A percentile compares a stretch with the other conserved stretches of the same genome.
These are phyloP conservation scores for Pseudocercospora vitis DNA, from an alignment of 2,329 filamentous ascomycete genomes.

Conservation along the genomic window DNA sequence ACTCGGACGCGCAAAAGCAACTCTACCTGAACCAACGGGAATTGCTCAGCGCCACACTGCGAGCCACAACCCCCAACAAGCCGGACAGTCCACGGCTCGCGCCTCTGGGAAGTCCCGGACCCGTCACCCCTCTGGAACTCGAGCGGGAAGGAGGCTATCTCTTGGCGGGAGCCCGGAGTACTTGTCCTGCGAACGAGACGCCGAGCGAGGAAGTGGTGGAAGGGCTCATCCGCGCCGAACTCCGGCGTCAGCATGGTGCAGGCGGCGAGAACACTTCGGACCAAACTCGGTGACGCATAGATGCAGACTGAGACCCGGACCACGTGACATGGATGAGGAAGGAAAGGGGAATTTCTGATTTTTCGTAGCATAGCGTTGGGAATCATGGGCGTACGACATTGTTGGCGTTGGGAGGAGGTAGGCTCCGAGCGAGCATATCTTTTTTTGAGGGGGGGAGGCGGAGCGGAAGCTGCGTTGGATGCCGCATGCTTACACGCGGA, in stretches of 20 bases:
- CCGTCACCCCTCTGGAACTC: constrained; percentile 55
- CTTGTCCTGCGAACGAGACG: constrained; percentile 22
- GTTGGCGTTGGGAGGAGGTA: too few relatives aligned
- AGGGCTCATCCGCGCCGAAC: constrained; percentile 49
- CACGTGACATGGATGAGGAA: too few relatives aligned
- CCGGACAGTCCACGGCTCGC: constrained; percentile 51
- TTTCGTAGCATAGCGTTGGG: background rate
- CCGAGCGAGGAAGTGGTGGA: constrained; percentile 46
- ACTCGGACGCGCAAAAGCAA: constrained; percentile 51
- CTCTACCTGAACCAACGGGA: constrained; percentile 52
- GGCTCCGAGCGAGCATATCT: too few relatives aligned
- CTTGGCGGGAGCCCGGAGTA: constrained; percentile 43
- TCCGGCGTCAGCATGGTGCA: constrained; percentile 31
- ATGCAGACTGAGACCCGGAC: too few relatives aligned
- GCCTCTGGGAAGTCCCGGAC: constrained; percentile 53
- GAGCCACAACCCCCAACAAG: constrained; percentile 35
- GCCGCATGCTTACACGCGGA: background rate
- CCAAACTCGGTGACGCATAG: background rate
- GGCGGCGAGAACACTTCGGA: background rate
- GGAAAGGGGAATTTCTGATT: background rate
- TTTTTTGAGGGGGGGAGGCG: too few relatives aligned
- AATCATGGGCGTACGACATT: background rate
- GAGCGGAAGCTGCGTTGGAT: background rate
- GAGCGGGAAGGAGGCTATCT: constrained; percentile 48
- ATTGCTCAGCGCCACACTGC: constrained; percentile 31